phyloP scores from a whole-genome alignment of 2,329 filamentous ascomycete species.

The Amauroascus niger region DNA sequence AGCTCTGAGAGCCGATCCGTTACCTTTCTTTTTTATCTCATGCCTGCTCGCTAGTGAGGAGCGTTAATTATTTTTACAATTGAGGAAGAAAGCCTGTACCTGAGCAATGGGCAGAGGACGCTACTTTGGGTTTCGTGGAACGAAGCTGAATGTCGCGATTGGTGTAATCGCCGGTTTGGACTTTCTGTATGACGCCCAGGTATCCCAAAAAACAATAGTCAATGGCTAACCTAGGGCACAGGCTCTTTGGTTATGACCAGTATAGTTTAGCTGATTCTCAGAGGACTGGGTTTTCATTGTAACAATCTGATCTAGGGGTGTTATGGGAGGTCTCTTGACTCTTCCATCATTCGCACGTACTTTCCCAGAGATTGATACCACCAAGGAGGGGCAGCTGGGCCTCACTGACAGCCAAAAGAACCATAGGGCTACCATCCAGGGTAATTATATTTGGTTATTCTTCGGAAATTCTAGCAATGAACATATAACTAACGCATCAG shows the following conservation, averaged over 20 bases:
- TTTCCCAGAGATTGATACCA: slow-evolving; percentile 48
- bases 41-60: neutral
- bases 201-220: neutral
- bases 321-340: slow-evolving; percentile 66
- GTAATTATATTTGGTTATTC: slow-evolving; percentile 18
- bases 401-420: slow-evolving; percentile 28
- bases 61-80: neutral
- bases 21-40: slow-evolving; percentile 13
- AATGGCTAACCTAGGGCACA: slow-evolving; percentile 17
- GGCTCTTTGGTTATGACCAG: slow-evolving; percentile 56
- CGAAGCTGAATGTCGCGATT: slow-evolving; percentile 57
- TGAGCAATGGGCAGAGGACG: slow-evolving; percentile 23
- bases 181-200: slow-evolving; percentile 43
- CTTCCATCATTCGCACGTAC: slow-evolving; percentile 50
- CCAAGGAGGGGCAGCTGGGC: slow-evolving; percentile 26
- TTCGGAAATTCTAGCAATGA: neutral
- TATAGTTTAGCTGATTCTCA: slow-evolving; percentile 15
- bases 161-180: slow-evolving; percentile 63
- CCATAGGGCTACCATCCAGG: slow-evolving; percentile 41
- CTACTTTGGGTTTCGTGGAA: slow-evolving; percentile 58
- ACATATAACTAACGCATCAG: neutral
- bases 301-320: slow-evolving; percentile 38
- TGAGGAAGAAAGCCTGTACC: neutral
- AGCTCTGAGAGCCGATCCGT: neutral
- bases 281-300: neutral